phyloP scores from a whole-genome alignment of 164 flowering plant genomes.

The Pachysandra terminalis region DNA sequence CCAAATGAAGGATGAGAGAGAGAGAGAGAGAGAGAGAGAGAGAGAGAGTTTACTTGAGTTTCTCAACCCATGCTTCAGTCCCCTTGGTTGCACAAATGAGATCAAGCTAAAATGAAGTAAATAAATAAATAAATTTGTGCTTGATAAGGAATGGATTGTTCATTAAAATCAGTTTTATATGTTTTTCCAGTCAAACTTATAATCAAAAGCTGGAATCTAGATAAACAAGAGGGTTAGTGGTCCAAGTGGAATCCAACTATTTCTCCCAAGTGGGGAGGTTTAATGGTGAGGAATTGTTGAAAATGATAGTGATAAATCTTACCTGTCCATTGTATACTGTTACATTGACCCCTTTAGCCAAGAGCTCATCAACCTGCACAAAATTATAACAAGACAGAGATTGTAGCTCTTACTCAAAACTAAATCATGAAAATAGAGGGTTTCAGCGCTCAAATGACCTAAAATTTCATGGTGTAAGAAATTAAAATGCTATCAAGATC shows the following conservation, averaged over 20 bases:
- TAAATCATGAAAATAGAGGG: background rate
- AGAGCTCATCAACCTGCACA: constrained; percentile 15
- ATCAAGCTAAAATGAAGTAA: constrained; percentile 67
- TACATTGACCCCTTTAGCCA: constrained; percentile 16
- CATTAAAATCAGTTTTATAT: background rate
- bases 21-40: background rate
- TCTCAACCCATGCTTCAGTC: constrained; percentile 80
- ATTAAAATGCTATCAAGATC: background rate
- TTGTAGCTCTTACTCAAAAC: background rate
- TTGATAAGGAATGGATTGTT: no score
- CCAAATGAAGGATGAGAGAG: background rate
- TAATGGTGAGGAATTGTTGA: background rate
- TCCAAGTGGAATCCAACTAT: constrained; percentile 7
- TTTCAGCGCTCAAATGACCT: background rate
- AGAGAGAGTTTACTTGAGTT: constrained; percentile 57
- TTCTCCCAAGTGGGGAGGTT: background rate
- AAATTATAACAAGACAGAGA: background rate
- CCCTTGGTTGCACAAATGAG: constrained; percentile 87
- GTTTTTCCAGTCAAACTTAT: background rate
- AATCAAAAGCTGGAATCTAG: background rate
- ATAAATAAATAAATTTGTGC: no score
- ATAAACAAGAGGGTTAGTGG: constrained; percentile 14
- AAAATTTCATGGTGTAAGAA: background rate
- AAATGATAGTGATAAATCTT: background rate
- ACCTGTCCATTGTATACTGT: constrained; percentile 22